phyloP scores from a whole-genome alignment of 805 yeast species.

The Cyberlindnera euphorbiiphila region DNA sequence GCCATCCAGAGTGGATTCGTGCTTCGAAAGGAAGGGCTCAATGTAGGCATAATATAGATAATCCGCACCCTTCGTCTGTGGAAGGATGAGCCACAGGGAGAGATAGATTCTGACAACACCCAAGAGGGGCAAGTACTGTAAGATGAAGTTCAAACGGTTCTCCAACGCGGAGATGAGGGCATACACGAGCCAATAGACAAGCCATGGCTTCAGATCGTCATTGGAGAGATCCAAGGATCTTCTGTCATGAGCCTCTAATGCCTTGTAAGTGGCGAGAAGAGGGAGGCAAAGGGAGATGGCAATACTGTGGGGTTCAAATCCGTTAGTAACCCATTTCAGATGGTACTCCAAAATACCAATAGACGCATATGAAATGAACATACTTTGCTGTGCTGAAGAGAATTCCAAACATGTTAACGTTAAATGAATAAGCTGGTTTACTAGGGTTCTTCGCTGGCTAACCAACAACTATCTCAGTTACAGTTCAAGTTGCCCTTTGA shows the following conservation, averaged over 20 bases:
- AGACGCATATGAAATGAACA: too few species aligned
- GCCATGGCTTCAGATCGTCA: conserved; percentile 35
- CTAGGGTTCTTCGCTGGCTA: too few species aligned
- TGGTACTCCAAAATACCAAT: too few species aligned
- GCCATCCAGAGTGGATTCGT: conserved; percentile 34
- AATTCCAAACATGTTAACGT: conserved; percentile 9
- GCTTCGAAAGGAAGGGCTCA: conserved; percentile 35
- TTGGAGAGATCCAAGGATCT: not conserved
- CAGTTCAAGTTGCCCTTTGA: too few species aligned
- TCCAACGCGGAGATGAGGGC: conserved; percentile 39
- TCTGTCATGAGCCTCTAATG: conserved; percentile 38
- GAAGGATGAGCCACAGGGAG: conserved; percentile 59
- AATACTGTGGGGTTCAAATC: conserved; percentile 28
- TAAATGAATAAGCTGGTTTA: too few species aligned
- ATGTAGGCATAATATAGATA: conserved; percentile 35
- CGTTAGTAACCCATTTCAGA: too few species aligned
- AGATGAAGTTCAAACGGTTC: conserved; percentile 41
- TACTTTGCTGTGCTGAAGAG: conserved; percentile 14
- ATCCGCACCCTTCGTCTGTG: conserved; percentile 44
- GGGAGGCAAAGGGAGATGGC: conserved; percentile 52
- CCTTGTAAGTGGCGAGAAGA: conserved; percentile 54
- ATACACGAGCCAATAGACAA: conserved; percentile 65
- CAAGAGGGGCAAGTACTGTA: conserved; percentile 52
- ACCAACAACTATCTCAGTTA: too few species aligned
- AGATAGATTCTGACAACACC: conserved; percentile 43